Percentiles rank a stretch among this genome's conserved stretches.
Conservation (phyloP, 2,329 filamentous ascomycete species). For the Nigrospora osmanthi region DNA sequence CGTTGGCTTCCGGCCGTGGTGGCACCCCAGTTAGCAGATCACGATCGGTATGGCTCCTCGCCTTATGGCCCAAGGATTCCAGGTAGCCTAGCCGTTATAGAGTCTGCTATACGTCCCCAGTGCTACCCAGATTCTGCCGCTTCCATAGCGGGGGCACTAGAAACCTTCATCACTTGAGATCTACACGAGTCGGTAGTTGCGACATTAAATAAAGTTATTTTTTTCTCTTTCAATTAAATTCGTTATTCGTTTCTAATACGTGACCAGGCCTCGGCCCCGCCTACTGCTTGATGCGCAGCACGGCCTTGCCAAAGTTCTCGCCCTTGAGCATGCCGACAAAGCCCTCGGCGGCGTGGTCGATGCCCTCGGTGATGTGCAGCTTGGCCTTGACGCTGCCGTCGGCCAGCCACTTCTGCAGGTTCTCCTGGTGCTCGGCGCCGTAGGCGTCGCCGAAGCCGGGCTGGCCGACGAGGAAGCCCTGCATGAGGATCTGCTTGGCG, state of each 20-base stretch:
- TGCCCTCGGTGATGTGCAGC: conserved; percentile 62
- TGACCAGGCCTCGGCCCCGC: neutral
- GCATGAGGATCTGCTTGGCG: conserved; percentile 63
- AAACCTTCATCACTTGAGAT: no score
- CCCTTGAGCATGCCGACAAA: conserved; percentile 69
- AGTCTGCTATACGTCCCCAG: no score
- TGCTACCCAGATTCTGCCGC: no score
- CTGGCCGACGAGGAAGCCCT: conserved; percentile 69
- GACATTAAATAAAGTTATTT: neutral
- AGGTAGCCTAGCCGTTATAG: no score
- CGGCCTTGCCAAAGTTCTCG: conserved; percentile 80
- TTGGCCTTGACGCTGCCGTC: conserved; percentile 69
- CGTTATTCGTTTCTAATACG: neutral
- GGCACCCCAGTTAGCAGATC: no score
- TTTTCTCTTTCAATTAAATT: neutral
- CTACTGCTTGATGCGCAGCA: conserved; percentile 49
- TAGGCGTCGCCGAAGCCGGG: conserved; percentile 60
- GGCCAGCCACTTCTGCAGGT: conserved; percentile 65
- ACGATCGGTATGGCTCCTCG: no score
- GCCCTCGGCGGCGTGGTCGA: conserved; percentile 68
- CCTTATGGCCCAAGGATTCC: no score
- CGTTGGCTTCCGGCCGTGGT: no score
- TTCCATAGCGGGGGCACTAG: no score
- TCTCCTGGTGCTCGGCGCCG: conserved; percentile 64
- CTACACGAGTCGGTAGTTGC: no score